Conservation (phyloP, 768 basidiomycete genomes). For the Lentinula edodes region DNA sequence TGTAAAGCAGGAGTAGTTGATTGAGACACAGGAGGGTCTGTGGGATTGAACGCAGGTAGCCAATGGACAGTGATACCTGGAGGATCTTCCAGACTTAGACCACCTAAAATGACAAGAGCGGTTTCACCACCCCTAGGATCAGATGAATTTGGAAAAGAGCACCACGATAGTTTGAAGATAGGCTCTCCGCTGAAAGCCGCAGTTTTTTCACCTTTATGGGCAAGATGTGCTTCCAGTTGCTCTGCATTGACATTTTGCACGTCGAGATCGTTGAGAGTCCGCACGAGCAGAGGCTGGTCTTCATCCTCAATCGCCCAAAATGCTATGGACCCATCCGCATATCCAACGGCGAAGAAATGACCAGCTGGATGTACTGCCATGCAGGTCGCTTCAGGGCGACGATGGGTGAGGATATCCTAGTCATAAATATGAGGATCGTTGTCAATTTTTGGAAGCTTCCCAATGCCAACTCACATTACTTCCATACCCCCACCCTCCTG, state of each 20-base stretch:
- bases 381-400: slow-evolving; percentile 64
- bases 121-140: slow-evolving; percentile 71
- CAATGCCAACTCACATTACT: slow-evolving; percentile 31
- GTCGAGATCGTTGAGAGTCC: slow-evolving; percentile 55
- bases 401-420: slow-evolving; percentile 65
- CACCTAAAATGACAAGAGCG: slow-evolving; percentile 73
- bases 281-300: slow-evolving; percentile 66
- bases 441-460: background rate
- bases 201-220: slow-evolving; percentile 13
- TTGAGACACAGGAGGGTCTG: slow-evolving; percentile 32
- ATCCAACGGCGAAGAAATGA: slow-evolving; percentile 74
- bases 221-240: slow-evolving; percentile 37
- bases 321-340: slow-evolving; percentile 76
- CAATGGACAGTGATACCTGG: slow-evolving; percentile 65
- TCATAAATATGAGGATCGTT: background rate
- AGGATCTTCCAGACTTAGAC: slow-evolving; percentile 45
- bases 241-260: slow-evolving; percentile 50
- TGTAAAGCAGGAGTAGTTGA: slow-evolving; percentile 20
- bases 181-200: slow-evolving; percentile 48
- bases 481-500: slow-evolving; percentile 66
- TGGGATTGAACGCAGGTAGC: slow-evolving; percentile 59
- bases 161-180: slow-evolving; percentile 85
- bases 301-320: slow-evolving; percentile 83
- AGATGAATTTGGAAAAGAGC: slow-evolving; percentile 59
- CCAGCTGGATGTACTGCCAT: slow-evolving; percentile 69